Base-by-base conservation (phyloP, 2,329 filamentous ascomycete species). In the Delphinella strobiligena region DNA sequence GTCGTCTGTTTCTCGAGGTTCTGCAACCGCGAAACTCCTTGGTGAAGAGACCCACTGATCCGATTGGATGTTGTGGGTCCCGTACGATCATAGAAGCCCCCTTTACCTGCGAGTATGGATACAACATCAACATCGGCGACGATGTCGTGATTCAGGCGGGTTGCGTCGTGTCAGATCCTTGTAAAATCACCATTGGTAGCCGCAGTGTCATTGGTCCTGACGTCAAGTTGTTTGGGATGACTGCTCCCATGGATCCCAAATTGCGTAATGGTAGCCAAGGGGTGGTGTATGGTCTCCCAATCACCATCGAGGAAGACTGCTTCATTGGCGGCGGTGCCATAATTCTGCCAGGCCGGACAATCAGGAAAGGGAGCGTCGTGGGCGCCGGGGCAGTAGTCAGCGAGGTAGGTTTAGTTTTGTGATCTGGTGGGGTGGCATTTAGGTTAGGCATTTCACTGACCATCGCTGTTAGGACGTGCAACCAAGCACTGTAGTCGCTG, bases 21-120 rank as follows among this genome's bases (percentile, higher is more conserved):
- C 55, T 88, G 15, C 73, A 80, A 48, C 79, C 81, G 31, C 29
- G 47, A 34, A 16, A 24, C 11, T 34, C 15, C 15, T 12, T 15
- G 27, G 33, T n/a, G 14, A 72, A 74, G 2, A 27, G 27, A 24
- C 32, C 66, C 67, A 41, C 27, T 36, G 4, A 61, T 71, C 49
- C 72, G 72, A 2, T 66, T 40, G 83, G 74, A 41, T 73, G 68
- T 17, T 73, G 91, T 4, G 85, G 85, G n/a, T 73, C 78, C 12
- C 76, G 80, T 40, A 80, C 84, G 4, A 69, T 80, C 31, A 82
- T 98, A 18, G 86, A 94, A 53, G 78, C 83, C 2, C 89, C 89
- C 0, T 96, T 98, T 59, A 79, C 72, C 34, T 95, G 89, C 57
- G 87, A 95, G 53, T 95, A 95, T 54, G 91, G 91, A 1, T 96